Conservation (phyloP, 768 basidiomycete species). For the Trametes maxima region DNA sequence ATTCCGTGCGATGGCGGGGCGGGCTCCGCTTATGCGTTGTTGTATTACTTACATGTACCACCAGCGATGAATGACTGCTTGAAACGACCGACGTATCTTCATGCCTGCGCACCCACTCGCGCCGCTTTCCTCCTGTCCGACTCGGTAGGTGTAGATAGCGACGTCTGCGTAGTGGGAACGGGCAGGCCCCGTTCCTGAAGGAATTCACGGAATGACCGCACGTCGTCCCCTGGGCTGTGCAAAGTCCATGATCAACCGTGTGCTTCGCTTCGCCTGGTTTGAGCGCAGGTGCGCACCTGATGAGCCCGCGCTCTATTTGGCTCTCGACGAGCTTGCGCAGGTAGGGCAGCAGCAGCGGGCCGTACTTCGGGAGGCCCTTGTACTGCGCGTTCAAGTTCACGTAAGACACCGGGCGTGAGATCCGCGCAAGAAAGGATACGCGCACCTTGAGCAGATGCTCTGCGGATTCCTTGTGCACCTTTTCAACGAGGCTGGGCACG, state of each 20-base stretch:
- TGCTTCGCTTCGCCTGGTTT: neutral
- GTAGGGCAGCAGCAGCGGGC: slow-evolving; percentile 35
- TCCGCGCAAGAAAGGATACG: neutral
- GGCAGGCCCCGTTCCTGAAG: slow-evolving; percentile 10
- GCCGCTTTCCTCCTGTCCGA: slow-evolving; percentile 6
- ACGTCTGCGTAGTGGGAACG: slow-evolving; percentile 2
- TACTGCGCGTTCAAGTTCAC: slow-evolving; percentile 19
- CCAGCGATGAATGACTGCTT: neutral
- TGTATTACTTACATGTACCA: neutral
- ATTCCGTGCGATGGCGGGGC: neutral
- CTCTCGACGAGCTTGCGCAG: slow-evolving; percentile 33
- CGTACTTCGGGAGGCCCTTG: slow-evolving; percentile 31
- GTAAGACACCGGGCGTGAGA: neutral
- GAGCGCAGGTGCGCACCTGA: slow-evolving; percentile 26
- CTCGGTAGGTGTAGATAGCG: slow-evolving; percentile 4
- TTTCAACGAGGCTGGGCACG: slow-evolving; percentile 36
- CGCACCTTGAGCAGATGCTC: slow-evolving; percentile 34
- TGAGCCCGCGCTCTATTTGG: slow-evolving; percentile 37
- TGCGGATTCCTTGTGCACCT: slow-evolving; percentile 34
- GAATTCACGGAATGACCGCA: slow-evolving; percentile 17
- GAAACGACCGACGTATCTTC: neutral
- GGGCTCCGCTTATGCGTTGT: neutral
- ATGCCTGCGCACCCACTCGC: neutral
- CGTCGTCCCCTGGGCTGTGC: slow-evolving; percentile 13
- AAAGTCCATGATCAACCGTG: neutral